Percentiles rank a stretch among this genome's conserved stretches.
Evolutionary conservation across 352 stramenopile species (phyloP).

Genomic region (Aphanomyces invadans): DNA sequence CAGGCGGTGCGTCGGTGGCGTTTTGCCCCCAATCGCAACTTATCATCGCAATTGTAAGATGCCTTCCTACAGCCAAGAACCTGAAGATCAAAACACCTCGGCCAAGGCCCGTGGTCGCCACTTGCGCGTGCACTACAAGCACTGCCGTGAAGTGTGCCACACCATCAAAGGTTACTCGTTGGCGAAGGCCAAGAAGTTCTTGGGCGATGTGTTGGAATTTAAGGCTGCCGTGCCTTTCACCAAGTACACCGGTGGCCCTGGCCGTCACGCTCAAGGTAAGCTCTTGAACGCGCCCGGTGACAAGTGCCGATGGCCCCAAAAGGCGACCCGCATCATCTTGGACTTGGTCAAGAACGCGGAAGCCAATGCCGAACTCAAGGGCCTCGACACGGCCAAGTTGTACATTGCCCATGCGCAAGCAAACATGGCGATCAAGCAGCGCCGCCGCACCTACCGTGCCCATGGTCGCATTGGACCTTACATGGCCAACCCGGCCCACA

Average conservation of each 20-base stretch:
- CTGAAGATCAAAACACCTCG: constrained; percentile 79
- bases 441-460: constrained; percentile 97
- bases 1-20: not conserved
- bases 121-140: constrained; percentile 99
- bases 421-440: constrained; percentile 97
- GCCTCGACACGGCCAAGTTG: constrained; percentile 93
- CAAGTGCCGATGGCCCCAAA: constrained; percentile 98
- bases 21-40: constrained; percentile 17
- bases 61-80: constrained; percentile 80
- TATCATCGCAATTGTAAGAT: constrained; percentile 28
- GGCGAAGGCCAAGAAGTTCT: constrained; percentile 92
- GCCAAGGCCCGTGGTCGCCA: constrained; percentile 95
- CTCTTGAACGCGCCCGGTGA: constrained; percentile 89
- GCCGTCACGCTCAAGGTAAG: constrained; percentile 96
- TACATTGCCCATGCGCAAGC: constrained; percentile 97
- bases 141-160: constrained; percentile 97
- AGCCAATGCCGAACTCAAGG: constrained; percentile 98
- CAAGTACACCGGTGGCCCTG: constrained; percentile 97
- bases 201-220: constrained; percentile 95
- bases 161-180: constrained; percentile 97
- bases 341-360: constrained; percentile 98
- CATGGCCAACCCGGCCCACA: constrained; percentile 98
- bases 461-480: constrained; percentile 98
- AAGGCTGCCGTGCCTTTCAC: constrained; percentile 98
- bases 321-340: constrained; percentile 97